Conservation (phyloP, 2,329 filamentous ascomycete genomes). For the Beauveria sp. region DNA sequence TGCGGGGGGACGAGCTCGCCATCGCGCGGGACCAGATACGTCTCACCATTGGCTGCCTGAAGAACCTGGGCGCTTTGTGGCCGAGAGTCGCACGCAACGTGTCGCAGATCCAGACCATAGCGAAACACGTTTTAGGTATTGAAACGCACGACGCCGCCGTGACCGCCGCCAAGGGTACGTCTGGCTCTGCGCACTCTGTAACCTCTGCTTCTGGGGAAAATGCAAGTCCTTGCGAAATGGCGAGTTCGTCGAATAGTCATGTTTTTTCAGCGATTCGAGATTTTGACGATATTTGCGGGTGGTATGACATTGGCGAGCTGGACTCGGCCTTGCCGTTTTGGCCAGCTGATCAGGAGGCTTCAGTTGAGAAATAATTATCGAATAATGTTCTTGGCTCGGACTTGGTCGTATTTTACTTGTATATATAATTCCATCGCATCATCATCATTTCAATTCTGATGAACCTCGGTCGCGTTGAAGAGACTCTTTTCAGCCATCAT, state of each 20-base stretch:
- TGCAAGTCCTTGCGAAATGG: not conserved
- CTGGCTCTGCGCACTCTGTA: not conserved
- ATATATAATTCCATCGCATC: not conserved
- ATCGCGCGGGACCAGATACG: constrained; percentile 34
- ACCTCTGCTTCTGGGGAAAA: not conserved
- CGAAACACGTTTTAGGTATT: constrained; percentile 21
- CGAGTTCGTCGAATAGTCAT: not conserved
- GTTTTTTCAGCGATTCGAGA: constrained; percentile 1
- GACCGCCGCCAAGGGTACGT: not conserved
- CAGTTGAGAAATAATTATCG: no score
- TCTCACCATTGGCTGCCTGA: constrained; percentile 33
- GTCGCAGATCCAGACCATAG: constrained; percentile 32
- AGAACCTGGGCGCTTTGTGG: constrained; percentile 29
- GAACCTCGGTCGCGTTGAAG: no score
- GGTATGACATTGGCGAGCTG: constrained; percentile 6
- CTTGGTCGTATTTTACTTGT: not conserved
- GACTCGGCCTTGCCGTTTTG: constrained; percentile 4
- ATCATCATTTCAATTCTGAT: not conserved
- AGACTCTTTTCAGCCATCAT: no score
- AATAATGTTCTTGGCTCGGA: not conserved
- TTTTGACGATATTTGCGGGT: constrained; percentile 8
- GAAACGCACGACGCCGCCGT: not conserved
- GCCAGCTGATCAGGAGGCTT: not conserved
- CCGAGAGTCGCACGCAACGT: constrained; percentile 28
- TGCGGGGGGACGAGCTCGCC: constrained; percentile 25